Conservation (phyloP, 2,329 filamentous ascomycete species). For the Colletotrichum siamense region DNA sequence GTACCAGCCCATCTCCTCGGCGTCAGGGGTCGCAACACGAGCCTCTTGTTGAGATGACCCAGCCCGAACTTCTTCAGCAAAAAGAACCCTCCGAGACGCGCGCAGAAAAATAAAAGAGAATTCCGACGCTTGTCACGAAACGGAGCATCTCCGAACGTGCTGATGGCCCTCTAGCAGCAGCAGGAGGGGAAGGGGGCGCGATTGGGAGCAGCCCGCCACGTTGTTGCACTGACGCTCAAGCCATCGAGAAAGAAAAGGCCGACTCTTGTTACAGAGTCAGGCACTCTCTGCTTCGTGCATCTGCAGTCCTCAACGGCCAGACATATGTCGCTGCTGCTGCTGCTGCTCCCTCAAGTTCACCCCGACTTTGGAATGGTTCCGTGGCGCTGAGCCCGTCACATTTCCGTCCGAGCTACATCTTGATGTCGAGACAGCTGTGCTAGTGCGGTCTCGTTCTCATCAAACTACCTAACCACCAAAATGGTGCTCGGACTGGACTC, state of each 20-base stretch:
- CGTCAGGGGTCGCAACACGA: conserved; percentile 11
- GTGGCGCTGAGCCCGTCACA: background rate
- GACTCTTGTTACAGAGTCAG: background rate
- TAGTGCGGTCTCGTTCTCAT: conserved; percentile 8
- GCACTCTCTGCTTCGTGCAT: background rate
- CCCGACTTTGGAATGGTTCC: background rate
- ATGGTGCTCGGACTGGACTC: conserved; percentile 4
- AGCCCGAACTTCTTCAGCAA: conserved; percentile 6
- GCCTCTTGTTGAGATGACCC: conserved; percentile 13
- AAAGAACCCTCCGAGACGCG: background rate
- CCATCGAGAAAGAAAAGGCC: background rate
- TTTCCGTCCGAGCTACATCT: conserved; percentile 8
- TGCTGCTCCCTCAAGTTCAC: background rate
- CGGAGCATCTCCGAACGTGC: background rate
- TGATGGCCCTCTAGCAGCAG: background rate
- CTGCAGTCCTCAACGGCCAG: conserved; percentile 1
- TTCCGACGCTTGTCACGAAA: conserved; percentile 10
- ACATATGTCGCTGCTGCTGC: background rate
- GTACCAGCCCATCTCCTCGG: background rate
- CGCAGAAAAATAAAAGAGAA: background rate
- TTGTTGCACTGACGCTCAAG: conserved; percentile 10
- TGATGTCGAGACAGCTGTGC: background rate
- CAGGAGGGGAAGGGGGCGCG: background rate
- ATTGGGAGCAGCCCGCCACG: background rate
- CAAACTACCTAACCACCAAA: background rate